Conservation (phyloP, 2,329 filamentous ascomycete genomes). For the Geosmithia flava region DNA sequence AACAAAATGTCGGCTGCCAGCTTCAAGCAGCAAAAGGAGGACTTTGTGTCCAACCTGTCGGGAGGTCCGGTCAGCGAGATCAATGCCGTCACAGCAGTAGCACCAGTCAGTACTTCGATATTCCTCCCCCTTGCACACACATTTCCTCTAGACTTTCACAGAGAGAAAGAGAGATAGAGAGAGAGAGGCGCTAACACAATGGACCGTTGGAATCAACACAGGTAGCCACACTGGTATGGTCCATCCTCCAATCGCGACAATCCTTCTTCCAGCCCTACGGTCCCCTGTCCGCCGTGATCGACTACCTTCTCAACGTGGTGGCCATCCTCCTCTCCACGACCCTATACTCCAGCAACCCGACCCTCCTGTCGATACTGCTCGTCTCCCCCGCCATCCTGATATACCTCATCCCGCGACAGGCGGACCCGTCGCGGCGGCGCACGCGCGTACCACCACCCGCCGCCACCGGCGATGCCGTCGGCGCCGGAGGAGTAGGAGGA, state of each 20-base stretch:
- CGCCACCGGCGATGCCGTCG: slow-evolving; percentile 31
- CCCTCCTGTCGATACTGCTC: slow-evolving; percentile 64
- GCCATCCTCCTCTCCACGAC: slow-evolving; percentile 77
- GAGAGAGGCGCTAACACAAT: too few relatives aligned
- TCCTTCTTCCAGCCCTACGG: slow-evolving; percentile 73
- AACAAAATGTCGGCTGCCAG: slow-evolving; percentile 22
- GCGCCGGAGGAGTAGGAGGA: slow-evolving; percentile 11
- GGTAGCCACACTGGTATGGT: slow-evolving; percentile 80
- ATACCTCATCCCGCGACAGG: slow-evolving; percentile 34
- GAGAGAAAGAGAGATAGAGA: too few relatives aligned
- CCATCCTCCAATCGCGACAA: slow-evolving; percentile 71
- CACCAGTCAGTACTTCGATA: slow-evolving; percentile 47
- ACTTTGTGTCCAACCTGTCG: slow-evolving; percentile 83
- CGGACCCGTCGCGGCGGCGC: slow-evolving; percentile 4
- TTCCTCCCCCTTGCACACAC: neutral
- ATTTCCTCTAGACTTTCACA: too few relatives aligned
- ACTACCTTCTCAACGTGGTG: slow-evolving; percentile 79
- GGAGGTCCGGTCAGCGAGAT: slow-evolving; percentile 79
- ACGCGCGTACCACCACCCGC: slow-evolving; percentile 14
- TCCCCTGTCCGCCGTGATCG: slow-evolving; percentile 53
- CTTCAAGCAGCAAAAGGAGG: slow-evolving; percentile 86
- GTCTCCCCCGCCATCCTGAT: slow-evolving; percentile 57
- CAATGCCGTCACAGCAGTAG: slow-evolving; percentile 72
- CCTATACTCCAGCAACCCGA: slow-evolving; percentile 63
- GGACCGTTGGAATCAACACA: slow-evolving; percentile 22